Evolutionary conservation across 78 protist species (phyloP).

Genomic region (Protostelium mycophagum): DNA sequence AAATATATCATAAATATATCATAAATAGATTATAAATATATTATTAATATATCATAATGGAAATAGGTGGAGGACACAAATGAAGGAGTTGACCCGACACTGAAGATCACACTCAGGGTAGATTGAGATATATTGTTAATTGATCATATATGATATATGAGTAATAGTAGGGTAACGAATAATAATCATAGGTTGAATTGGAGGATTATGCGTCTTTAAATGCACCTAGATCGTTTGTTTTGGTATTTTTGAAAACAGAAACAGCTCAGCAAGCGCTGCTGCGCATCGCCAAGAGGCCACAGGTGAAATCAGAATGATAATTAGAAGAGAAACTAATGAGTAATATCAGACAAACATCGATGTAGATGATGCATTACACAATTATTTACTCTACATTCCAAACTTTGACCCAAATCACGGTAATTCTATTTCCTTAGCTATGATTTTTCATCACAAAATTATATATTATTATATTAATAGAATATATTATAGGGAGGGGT

Average conservation of each 20-base stretch:
- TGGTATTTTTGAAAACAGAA: not conserved
- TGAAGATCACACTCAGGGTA: too few relatives aligned
- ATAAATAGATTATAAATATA: too few relatives aligned
- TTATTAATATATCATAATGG: too few relatives aligned
- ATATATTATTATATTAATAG: too few relatives aligned
- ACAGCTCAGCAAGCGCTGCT: not conserved
- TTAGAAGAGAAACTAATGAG: too few relatives aligned
- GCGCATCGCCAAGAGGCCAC: not conserved
- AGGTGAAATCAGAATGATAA: not conserved
- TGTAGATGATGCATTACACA: not conserved
- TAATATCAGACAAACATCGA: not conserved
- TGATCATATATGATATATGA: too few relatives aligned
- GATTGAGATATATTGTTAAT: too few relatives aligned
- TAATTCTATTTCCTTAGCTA: too few relatives aligned
- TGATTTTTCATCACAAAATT: too few relatives aligned
- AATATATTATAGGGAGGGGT: not conserved
- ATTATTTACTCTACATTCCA: not conserved
- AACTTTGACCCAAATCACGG: not conserved
- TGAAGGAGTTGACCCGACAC: too few relatives aligned
- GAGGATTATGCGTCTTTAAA: not conserved
- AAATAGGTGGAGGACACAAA: too few relatives aligned
- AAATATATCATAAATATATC: too few relatives aligned
- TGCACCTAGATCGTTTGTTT: not conserved
- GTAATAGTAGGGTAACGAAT: not conserved
- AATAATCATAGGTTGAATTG: not conserved